phyloP scores from a whole-genome alignment of 2,329 filamentous ascomycete species.

The Periconia macrospinosa region DNA sequence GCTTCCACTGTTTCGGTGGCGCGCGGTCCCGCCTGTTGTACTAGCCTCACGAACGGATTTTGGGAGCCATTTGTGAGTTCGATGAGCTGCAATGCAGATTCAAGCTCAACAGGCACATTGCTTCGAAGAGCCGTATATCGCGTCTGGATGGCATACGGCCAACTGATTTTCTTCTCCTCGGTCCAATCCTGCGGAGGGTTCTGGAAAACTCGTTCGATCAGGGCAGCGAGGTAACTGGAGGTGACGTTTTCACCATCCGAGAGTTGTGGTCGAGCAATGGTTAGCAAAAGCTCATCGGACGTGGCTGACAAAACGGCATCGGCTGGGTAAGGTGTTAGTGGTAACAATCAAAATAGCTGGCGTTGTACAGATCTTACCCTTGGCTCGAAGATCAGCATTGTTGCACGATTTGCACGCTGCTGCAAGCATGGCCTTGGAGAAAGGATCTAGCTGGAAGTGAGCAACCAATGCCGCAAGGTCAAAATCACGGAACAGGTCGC shows the following conservation, averaged over 20 bases:
- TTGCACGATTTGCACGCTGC: conserved; percentile 84
- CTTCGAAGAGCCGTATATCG: conserved; percentile 68
- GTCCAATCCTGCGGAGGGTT: conserved; percentile 86
- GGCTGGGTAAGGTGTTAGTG: conserved; percentile 56
- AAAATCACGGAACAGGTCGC: conserved; percentile 93
- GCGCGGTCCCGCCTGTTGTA: conserved; percentile 74
- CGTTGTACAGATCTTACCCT: conserved; percentile 63
- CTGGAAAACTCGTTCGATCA: conserved; percentile 84
- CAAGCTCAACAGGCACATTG: conserved; percentile 69
- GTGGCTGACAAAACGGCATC: conserved; percentile 87
- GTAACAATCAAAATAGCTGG: conserved; percentile 7
- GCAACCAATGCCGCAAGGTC: conserved; percentile 95
- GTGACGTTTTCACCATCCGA: conserved; percentile 68
- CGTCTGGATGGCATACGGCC: conserved; percentile 60
- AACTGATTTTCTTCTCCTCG: conserved; percentile 70
- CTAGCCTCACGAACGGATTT: conserved; percentile 62
- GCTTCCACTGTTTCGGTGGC: conserved; percentile 77
- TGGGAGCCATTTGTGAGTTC: conserved; percentile 64
- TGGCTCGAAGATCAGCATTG: conserved; percentile 80
- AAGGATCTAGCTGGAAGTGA: conserved; percentile 88
- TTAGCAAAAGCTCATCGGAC: conserved; percentile 74
- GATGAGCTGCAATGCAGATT: conserved; percentile 70
- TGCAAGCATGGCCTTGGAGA: conserved; percentile 85
- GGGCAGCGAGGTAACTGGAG: conserved; percentile 71
- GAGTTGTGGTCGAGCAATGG: conserved; percentile 63